Percentiles rank a stretch among this genome's conserved stretches.
Conservation (phyloP, 139 green algal species). For the Ettlia oleoabundans region DNA sequence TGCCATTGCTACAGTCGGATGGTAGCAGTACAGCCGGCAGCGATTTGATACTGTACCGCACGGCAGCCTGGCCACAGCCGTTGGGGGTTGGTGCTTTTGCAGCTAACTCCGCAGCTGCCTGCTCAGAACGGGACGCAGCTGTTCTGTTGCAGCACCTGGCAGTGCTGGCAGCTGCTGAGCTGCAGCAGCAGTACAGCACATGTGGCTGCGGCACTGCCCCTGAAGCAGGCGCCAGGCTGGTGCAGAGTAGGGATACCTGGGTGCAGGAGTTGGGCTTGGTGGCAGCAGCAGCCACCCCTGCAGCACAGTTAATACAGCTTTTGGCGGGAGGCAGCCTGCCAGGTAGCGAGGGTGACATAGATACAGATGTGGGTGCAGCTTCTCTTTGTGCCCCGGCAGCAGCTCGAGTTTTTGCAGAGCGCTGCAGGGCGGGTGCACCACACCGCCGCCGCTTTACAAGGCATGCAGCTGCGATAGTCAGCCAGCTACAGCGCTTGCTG, state of each 20-base stretch:
- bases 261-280: background rate
- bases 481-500: conserved; percentile 40
- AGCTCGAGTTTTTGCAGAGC: conserved; percentile 53
- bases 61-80: conserved; percentile 47
- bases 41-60: conserved; percentile 32
- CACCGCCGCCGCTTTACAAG: background rate
- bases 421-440: background rate
- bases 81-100: conserved; percentile 30
- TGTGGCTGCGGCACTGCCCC: background rate
- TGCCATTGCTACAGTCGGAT: background rate
- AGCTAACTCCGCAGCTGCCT: conserved; percentile 8
- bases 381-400: conserved; percentile 19
- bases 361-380: background rate
- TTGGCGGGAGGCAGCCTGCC: background rate
- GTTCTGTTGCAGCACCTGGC: conserved; percentile 28
- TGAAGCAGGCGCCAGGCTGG: background rate
- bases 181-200: background rate
- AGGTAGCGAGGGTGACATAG: background rate
- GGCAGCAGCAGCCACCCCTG: conserved; percentile 2
- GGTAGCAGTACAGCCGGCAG: background rate
- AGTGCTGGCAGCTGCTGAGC: background rate
- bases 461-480: background rate
- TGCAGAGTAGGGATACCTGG: background rate
- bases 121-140: conserved; percentile 45
- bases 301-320: background rate